Conservation (phyloP, 257 asterid species). For the Lycium ferocissimum region DNA sequence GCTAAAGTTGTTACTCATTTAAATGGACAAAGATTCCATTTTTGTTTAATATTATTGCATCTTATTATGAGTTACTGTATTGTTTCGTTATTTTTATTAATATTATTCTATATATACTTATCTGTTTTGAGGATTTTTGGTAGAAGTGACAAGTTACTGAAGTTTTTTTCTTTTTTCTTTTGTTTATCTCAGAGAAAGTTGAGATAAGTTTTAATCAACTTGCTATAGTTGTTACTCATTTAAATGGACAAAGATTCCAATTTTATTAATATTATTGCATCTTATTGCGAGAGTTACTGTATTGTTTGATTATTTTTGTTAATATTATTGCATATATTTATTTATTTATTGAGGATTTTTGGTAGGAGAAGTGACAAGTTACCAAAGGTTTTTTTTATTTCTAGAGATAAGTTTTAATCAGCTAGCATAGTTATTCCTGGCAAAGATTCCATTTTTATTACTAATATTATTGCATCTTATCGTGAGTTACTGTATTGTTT, state of each 20-base stretch:
- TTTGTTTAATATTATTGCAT: constrained; percentile 2
- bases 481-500: constrained; percentile 18
- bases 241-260: background rate
- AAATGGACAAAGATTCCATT: constrained; percentile 3
- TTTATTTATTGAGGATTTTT: no score
- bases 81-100: background rate
- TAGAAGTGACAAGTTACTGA: no score
- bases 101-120: background rate
- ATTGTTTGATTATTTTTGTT: background rate
- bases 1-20: background rate
- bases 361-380: no score
- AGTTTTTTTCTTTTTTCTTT: no score
- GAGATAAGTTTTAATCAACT: no score
- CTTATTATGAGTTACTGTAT: background rate
- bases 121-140: no score
- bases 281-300: background rate
- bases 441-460: no score
- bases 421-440: no score
- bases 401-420: no score
- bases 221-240: background rate
- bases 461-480: background rate
- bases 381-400: no score
- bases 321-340: background rate
- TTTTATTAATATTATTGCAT: constrained; percentile 12
- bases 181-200: no score